Conservation (phyloP, 2,329 filamentous ascomycete genomes). For the Fusarium sp. region DNA sequence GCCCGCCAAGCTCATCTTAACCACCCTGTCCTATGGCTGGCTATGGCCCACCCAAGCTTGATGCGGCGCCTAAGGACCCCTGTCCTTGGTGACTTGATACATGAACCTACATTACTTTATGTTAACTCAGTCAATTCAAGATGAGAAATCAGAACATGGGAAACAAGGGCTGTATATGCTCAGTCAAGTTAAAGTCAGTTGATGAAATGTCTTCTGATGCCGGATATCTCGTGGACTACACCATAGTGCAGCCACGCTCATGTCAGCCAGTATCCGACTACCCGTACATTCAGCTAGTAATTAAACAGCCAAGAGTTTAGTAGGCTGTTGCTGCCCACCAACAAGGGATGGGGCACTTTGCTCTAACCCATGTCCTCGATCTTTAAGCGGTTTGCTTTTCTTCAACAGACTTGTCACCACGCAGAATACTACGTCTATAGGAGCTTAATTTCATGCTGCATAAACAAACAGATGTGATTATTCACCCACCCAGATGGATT, state of each 20-base stretch:
- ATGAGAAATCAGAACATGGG: constrained; percentile 20
- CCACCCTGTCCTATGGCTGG: constrained; percentile 43
- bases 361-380: constrained; percentile 31
- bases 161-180: not conserved
- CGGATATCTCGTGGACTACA: not conserved
- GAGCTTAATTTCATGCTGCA: constrained; percentile 23
- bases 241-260: not conserved
- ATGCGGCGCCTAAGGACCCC: constrained; percentile 47
- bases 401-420: not conserved
- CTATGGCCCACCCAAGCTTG: constrained; percentile 35
- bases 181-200: not conserved
- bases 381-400: constrained; percentile 22
- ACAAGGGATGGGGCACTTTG: constrained; percentile 26
- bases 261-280: not conserved
- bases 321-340: constrained; percentile 22
- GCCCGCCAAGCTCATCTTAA: constrained; percentile 51
- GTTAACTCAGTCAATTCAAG: constrained; percentile 13
- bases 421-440: constrained; percentile 9
- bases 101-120: constrained; percentile 30
- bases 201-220: not conserved
- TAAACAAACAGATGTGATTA: constrained; percentile 16
- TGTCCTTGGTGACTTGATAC: constrained; percentile 21
- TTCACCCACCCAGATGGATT: constrained; percentile 6
- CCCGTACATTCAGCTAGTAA: not conserved
- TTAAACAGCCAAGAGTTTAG: constrained; percentile 4